These are phyloP conservation scores for Dioscorea zingiberensis DNA, from an alignment of 106 monocot species.

Conservation along the genomic window DNA sequence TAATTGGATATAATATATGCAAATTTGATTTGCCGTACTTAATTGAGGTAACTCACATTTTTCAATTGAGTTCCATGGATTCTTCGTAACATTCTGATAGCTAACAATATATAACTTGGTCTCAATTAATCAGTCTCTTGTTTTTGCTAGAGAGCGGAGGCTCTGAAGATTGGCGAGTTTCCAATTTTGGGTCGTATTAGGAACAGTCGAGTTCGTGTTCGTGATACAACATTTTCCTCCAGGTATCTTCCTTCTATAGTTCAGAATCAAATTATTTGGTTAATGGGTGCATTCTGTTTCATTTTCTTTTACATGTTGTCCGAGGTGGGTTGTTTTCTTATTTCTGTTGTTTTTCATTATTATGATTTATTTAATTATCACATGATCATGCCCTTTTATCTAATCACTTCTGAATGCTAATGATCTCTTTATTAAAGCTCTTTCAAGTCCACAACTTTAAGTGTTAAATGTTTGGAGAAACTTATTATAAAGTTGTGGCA, in stretches of 20 bases:
- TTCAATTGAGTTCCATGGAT: not conserved
- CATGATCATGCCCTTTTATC: no score
- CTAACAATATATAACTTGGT: no score
- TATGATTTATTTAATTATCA: not conserved
- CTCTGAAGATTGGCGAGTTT: constrained; percentile 87
- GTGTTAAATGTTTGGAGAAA: no score
- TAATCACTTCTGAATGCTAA: no score
- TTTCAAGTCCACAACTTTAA: no score
- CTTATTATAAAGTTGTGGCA: no score
- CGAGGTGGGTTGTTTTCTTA: not conserved
- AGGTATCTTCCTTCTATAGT: constrained; percentile 39
- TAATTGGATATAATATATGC: constrained; percentile 99
- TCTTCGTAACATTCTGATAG: not conserved
- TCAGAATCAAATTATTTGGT: no score
- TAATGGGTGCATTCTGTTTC: no score
- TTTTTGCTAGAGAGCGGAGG: constrained; percentile 78
- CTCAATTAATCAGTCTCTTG: not conserved
- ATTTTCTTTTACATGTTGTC: not conserved
- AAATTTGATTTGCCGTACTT: constrained; percentile 99
- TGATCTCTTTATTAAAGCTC: no score
- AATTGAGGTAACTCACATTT: constrained; percentile 58
- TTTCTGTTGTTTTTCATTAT: not conserved
- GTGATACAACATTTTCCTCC: constrained; percentile 93
- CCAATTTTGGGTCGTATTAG: constrained; percentile 84
- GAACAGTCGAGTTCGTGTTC: constrained; percentile 85